phyloP scores from a whole-genome alignment of 148 eudicot genomes.

The Simmondsia chinensis region DNA sequence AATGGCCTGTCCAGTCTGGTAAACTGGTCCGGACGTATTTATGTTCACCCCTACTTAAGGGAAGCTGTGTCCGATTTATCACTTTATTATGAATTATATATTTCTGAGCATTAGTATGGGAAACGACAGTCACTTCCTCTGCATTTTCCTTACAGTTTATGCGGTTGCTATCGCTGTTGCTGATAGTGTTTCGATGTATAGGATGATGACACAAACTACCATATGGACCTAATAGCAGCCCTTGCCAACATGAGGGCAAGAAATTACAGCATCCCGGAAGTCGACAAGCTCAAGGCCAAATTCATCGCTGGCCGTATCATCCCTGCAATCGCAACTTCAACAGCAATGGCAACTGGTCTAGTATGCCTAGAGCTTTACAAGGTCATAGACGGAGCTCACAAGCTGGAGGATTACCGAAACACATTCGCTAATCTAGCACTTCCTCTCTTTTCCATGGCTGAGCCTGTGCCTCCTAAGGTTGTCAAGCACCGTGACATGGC shows the following conservation, averaged over 20 bases:
- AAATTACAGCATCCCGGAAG: constrained; percentile 89
- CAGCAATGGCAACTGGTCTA: constrained; percentile 84
- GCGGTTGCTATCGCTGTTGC: background rate
- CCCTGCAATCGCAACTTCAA: constrained; percentile 91
- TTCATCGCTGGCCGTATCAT: constrained; percentile 88
- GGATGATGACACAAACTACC: constrained; percentile 93
- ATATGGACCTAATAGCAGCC: constrained; percentile 81
- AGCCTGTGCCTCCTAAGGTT: constrained; percentile 80
- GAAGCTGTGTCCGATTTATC: no score
- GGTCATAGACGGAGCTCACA: constrained; percentile 60
- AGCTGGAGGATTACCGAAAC: constrained; percentile 75
- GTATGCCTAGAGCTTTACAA: constrained; percentile 96
- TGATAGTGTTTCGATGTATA: constrained; percentile 18
- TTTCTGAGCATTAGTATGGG: no score
- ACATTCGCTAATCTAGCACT: constrained; percentile 85
- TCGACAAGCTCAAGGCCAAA: constrained; percentile 83
- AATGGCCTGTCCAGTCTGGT: no score
- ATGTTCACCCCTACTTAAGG: no score
- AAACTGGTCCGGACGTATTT: no score
- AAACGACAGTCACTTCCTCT: background rate
- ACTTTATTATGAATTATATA: no score
- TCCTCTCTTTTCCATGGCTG: constrained; percentile 87
- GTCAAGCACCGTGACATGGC: constrained; percentile 67
- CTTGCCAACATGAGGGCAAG: constrained; percentile 92
- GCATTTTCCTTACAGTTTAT: background rate